Evolutionary conservation across 352 stramenopile genomes (phyloP).

Genomic region (Phytophthora macrochlamydospora): DNA sequence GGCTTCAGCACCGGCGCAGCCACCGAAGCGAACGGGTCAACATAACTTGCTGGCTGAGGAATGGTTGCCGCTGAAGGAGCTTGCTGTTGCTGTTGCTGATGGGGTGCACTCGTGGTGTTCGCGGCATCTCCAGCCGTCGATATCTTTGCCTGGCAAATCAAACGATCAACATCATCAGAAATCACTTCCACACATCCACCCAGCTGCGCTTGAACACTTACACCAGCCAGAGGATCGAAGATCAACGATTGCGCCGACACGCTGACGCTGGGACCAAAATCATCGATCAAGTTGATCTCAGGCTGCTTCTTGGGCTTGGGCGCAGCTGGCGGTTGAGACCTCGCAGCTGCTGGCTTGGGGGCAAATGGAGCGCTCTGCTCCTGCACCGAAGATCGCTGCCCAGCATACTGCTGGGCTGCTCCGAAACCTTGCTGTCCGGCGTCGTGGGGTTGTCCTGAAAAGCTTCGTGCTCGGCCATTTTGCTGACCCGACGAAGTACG

Average conservation of each 20-base stretch:
- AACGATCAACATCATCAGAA: constrained; percentile 16
- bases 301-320: constrained; percentile 47
- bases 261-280: constrained; percentile 64
- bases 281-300: constrained; percentile 83
- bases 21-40: constrained; percentile 68
- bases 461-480: constrained; percentile 33
- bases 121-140: constrained; percentile 12
- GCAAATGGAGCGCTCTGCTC: constrained; percentile 24
- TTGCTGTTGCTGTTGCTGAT: constrained; percentile 33
- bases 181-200: constrained; percentile 4
- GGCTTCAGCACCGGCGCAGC: constrained; percentile 55
- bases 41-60: constrained; percentile 35
- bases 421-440: constrained; percentile 18
- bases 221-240: constrained; percentile 73
- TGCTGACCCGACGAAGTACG: constrained; percentile 24
- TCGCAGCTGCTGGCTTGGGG: constrained; percentile 8
- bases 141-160: constrained; percentile 33
- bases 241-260: constrained; percentile 71
- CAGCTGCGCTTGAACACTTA: constrained; percentile 31
- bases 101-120: constrained; percentile 4
- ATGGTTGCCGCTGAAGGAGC: constrained; percentile 13
- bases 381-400: constrained; percentile 35
- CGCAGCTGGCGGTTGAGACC: constrained; percentile 20
- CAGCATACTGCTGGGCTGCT: constrained; percentile 18
- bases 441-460: constrained; percentile 29